Conservation (phyloP, 345 rosid genomes). For the Luvunga scandens region DNA sequence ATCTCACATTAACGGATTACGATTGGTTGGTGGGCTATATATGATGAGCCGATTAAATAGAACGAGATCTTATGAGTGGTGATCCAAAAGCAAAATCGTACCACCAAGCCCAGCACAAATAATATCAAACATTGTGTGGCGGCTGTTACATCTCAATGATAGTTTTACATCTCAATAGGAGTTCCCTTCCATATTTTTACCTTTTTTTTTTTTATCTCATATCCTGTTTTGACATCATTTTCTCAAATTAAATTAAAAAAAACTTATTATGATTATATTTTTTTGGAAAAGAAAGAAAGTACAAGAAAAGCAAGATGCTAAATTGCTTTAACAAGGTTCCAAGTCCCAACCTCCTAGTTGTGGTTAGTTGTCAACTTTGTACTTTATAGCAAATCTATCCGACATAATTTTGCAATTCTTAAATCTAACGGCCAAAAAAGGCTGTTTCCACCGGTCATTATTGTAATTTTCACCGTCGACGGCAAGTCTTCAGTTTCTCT, state of each 20-base stretch:
- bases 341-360: background rate
- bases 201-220: background rate
- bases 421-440: constrained; percentile 10
- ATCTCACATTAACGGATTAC: too few relatives aligned
- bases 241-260: background rate
- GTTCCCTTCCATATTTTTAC: background rate
- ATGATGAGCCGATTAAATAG: too few relatives aligned
- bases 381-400: background rate
- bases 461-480: constrained; percentile 23
- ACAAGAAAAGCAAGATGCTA: background rate
- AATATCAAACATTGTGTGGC: too few relatives aligned
- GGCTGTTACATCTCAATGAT: too few relatives aligned
- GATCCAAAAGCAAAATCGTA: too few relatives aligned
- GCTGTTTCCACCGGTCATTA: constrained; percentile 19
- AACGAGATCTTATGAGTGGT: too few relatives aligned
- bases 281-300: background rate
- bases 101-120: too few relatives aligned
- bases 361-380: background rate
- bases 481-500: constrained; percentile 16
- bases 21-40: too few relatives aligned
- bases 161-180: too few relatives aligned
- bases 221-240: too few relatives aligned
- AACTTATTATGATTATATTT: background rate
- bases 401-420: background rate
- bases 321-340: constrained; percentile 9